Base-by-base conservation (phyloP, 2,329 filamentous ascomycete species). In the Ophiosphaerella korrae region DNA sequence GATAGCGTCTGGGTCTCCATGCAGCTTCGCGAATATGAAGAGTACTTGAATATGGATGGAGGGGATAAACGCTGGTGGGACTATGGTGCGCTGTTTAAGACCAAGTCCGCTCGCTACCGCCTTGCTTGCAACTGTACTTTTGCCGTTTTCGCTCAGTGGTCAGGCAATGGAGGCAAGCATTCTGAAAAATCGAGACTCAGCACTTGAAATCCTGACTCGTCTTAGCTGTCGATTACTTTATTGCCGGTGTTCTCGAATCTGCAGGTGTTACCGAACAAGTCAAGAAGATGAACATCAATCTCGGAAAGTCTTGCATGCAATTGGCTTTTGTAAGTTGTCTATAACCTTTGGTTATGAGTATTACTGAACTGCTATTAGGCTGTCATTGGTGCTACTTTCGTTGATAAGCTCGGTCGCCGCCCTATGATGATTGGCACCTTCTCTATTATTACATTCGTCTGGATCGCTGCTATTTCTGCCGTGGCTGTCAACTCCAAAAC, bases 31-130 rank as follows among this genome's bases (percentile, higher is more conserved):
- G 71, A 74, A 39, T 72, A 73, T 38, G 55, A 63, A 13, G 80
- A 85, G 62, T 82, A 82, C 64, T 77, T 77, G 24, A 80, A 85
- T 58, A 81, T 83, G 62, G 68, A 81, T 23, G 74, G 73, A 21
- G 70, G 79, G 11, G 82, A 84, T 52, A 86, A 85, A 62, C 75
- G 79, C 3, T 85, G 80, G 78, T 86, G 82, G 81, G 67, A 86
- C 63, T 85, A 81, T 70, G 35, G 56, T 13, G 80, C 82, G 53
- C 70, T 84, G 11, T 74, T 77, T 66, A 79, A 81, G 66, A 80
- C 76, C 3, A 70, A 68, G 5, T 75, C 74, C 14, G 73, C 75
- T 29, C 73, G 77, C 12, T 82, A 82, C 63, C 69, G 80, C 12
- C 70, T 81, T 4, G 75, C 75, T 55, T 79, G 82, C 68, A 78